phyloP scores from a whole-genome alignment of 768 basidiomycete species.

The Pleurotus platypus region DNA sequence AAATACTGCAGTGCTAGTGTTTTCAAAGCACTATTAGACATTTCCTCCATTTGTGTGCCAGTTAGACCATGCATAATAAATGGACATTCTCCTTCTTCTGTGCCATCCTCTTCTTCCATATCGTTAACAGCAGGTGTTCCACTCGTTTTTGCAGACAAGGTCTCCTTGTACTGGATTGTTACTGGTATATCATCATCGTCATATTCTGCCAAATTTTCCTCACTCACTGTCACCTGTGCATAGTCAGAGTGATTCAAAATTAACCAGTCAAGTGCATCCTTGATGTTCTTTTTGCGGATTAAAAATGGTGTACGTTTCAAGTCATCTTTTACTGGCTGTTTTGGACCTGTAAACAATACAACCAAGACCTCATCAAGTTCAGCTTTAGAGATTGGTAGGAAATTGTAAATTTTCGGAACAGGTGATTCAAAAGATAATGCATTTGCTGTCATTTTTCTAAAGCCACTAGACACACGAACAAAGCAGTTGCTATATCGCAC shows the following conservation, averaged over 20 bases:
- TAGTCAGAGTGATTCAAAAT: conserved; percentile 11
- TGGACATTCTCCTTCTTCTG: conserved; percentile 12
- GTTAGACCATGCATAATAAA: conserved; percentile 13
- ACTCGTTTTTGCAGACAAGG: conserved; percentile 8
- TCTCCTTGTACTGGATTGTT: conserved; percentile 10
- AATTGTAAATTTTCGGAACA: conserved; percentile 15
- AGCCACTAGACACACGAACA: not conserved
- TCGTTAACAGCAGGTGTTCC: conserved; percentile 10
- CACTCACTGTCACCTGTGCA: conserved; percentile 17
- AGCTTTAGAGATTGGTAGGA: conserved; percentile 13
- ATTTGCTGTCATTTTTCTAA: conserved; percentile 19
- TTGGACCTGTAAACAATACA: not conserved
- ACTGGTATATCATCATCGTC: conserved; percentile 11
- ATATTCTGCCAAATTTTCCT: conserved; percentile 13
- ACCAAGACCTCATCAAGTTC: conserved; percentile 11
- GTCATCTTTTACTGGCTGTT: conserved; percentile 12
- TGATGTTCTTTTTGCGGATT: conserved; percentile 18
- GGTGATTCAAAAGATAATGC: conserved; percentile 21
- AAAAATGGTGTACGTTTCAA: conserved; percentile 19
- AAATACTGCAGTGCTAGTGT: conserved; percentile 15
- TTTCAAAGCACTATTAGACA: conserved; percentile 9
- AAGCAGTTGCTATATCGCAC: conserved; percentile 19
- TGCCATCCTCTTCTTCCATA: conserved; percentile 8
- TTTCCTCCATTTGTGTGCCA: conserved; percentile 13
- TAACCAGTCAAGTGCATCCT: conserved; percentile 21